A percentile compares a stretch with the other conserved stretches of the same genome.
These are phyloP conservation scores for Suaeda aralocaspica DNA, from an alignment of 148 eudicot species.

Conservation along the genomic window DNA sequence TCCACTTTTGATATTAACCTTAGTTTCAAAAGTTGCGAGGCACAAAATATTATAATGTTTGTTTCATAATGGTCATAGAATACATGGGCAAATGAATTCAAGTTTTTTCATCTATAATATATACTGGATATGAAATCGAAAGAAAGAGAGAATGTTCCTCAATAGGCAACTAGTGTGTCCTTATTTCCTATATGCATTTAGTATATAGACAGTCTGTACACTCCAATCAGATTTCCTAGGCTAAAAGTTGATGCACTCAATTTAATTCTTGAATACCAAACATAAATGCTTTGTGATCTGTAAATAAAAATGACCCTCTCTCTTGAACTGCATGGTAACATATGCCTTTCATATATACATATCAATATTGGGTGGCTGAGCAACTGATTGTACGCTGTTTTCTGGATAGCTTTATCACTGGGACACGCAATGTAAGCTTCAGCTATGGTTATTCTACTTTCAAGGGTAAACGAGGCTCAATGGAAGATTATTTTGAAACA, in stretches of 20 bases:
- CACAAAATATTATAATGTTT: too few relatives aligned
- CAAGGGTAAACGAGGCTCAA: conserved; percentile 71
- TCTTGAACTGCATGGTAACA: not conserved
- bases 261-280: not conserved
- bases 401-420: conserved; percentile 47
- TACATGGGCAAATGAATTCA: not conserved
- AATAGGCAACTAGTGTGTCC: not conserved
- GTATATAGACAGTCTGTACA: too few relatives aligned
- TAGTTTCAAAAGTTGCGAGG: too few relatives aligned
- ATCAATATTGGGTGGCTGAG: not conserved
- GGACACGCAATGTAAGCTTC: conserved; percentile 40
- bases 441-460: conserved; percentile 86
- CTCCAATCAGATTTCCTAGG: too few relatives aligned
- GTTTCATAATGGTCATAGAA: too few relatives aligned
- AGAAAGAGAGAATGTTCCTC: not conserved
- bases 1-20: too few relatives aligned
- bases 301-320: not conserved
- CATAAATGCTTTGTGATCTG: not conserved
- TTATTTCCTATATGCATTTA: too few relatives aligned
- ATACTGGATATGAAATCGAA: not conserved
- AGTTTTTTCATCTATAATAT: not conserved
- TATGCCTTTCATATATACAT: not conserved
- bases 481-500: conserved; percentile 80
- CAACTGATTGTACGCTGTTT: conserved; percentile 10
- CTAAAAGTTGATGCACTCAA: too few relatives aligned